Evolutionary conservation across 768 basidiomycete species (phyloP), one percentile per base, ranked within the genome.

Genomic region (Mycena vulgaris): DNA sequence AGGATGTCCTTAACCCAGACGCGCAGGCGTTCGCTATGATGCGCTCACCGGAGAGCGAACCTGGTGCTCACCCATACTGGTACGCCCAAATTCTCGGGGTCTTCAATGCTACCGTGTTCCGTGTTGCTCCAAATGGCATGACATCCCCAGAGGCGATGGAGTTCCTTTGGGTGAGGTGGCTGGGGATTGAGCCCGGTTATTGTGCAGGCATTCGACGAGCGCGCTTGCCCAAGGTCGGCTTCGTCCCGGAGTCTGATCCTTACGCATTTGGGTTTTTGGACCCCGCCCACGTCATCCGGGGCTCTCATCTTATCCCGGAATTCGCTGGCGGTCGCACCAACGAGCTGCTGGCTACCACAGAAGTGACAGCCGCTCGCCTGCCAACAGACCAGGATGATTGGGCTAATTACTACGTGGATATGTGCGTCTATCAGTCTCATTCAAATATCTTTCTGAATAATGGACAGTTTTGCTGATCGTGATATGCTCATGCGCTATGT

Each of bases 211-310:
- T 75, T 60, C 30, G 60, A 1, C 39, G 53, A 1, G 59, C 74
- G 2, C 72, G 72, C 0, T 74, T 83, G 1, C 80, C 77, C 25
- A 69, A 75, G 0, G 55, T 85, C n/a, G 71, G 73, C 1, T 85
- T 83, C 0, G 61, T 75, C 8, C n/a, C 60, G 8, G 67, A 77
- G 1, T 28, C 48, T 1, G 76, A 79, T 25, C 37, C 57, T 0
- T 70, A 75, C 1, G 76, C 79, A 0, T 87, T 85, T 60, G 78
- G 83, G 0, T 87, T 87, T 40, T 17, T 87, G 0, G 77, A 86
- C 63, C 85, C 85, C 0, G 56, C 60, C 0, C 68, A 71, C 0
- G 78, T 86, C 8, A 71, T 86, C 10, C 70, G 80, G 0, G 80
- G 71, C 0, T 68, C 68, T 0, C 83, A 86, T 58, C 64, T 85